phyloP scores from a whole-genome alignment of 2,329 filamentous ascomycete species.

The Monosporascus sp. region DNA sequence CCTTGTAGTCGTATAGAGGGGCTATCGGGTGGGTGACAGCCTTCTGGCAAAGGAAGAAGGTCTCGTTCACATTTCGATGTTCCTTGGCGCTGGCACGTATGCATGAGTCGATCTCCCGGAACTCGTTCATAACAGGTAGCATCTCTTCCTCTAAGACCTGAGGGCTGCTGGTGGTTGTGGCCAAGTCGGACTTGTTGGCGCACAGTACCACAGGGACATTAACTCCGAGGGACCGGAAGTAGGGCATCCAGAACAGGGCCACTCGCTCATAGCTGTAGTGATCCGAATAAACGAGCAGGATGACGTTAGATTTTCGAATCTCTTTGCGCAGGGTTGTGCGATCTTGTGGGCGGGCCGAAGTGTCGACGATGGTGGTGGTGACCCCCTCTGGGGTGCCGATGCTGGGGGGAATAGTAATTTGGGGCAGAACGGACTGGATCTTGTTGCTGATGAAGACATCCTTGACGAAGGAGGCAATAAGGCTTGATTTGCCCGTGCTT shows the following conservation, averaged over 20 bases:
- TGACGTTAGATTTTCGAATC: conserved; percentile 94
- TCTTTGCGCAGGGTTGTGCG: conserved; percentile 85
- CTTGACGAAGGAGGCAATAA: conserved; percentile 94
- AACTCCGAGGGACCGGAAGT: conserved; percentile 95
- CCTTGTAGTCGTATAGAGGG: conserved; percentile 94
- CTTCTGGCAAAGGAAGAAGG: conserved; percentile 97
- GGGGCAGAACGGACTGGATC: conserved; percentile 89
- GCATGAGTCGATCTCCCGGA: conserved; percentile 97
- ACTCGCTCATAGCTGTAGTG: conserved; percentile 99
- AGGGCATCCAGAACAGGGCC: conserved; percentile 96
- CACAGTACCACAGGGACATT: conserved; percentile 96
- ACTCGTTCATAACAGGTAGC: conserved; percentile 96
- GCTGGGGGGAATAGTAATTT: conserved; percentile 89
- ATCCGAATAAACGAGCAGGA: conserved; percentile 93
- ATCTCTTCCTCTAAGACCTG: conserved; percentile 95
- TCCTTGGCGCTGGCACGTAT: conserved; percentile 90
- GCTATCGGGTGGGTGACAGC: conserved; percentile 96
- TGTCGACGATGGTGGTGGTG: conserved; percentile 96
- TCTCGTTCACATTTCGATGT: conserved; percentile 89
- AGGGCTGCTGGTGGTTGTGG: conserved; percentile 65
- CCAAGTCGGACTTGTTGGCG: conserved; percentile 93
- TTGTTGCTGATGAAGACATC: conserved; percentile 94
- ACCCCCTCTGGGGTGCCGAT: conserved; percentile 94
- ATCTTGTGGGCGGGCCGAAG: conserved; percentile 90
- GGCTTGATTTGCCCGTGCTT: conserved; percentile 86